phyloP scores from a whole-genome alignment of 2,329 filamentous ascomycete species.

The Penicillium carneum region DNA sequence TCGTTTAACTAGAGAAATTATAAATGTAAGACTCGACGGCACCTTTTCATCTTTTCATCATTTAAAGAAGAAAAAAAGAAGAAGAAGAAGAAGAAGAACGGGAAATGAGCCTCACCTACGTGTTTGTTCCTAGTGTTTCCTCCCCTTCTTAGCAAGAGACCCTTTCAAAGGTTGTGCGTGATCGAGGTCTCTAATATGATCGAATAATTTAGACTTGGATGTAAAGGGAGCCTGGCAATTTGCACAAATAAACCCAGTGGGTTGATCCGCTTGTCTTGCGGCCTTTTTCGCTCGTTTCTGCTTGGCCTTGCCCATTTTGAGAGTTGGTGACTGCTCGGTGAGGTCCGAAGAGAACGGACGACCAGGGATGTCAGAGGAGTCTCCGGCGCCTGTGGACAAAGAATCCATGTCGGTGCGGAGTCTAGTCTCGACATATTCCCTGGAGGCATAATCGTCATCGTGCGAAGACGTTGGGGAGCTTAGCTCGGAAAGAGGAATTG shows the following conservation, averaged over 20 bases:
- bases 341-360: conserved; percentile 31
- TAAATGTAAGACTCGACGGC: not conserved
- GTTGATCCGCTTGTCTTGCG: conserved; percentile 43
- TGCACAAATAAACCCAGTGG: conserved; percentile 70
- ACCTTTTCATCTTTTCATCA: not conserved
- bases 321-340: conserved; percentile 28
- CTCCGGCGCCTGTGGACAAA: conserved; percentile 15
- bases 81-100: not conserved
- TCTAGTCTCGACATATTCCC: conserved; percentile 52
- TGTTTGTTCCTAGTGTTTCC: not conserved
- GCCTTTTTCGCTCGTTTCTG: conserved; percentile 61
- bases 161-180: conserved; percentile 64
- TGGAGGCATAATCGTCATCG: conserved; percentile 55
- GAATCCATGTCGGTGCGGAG: conserved; percentile 38
- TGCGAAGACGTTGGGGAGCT: conserved; percentile 15
- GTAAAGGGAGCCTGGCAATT: conserved; percentile 80
- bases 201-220: conserved; percentile 75
- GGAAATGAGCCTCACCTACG: not conserved
- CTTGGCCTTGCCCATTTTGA: conserved; percentile 61
- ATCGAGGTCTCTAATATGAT: conserved; percentile 69
- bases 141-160: conserved; percentile 10
- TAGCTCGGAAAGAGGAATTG: not conserved
- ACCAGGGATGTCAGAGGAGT: conserved; percentile 28
- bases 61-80: too few species aligned
- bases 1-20: not conserved